Evolutionary conservation across 78 protist species (phyloP), one percentile per base, ranked within the genome.

Genomic region (Dictyostelium capitatum): DNA sequence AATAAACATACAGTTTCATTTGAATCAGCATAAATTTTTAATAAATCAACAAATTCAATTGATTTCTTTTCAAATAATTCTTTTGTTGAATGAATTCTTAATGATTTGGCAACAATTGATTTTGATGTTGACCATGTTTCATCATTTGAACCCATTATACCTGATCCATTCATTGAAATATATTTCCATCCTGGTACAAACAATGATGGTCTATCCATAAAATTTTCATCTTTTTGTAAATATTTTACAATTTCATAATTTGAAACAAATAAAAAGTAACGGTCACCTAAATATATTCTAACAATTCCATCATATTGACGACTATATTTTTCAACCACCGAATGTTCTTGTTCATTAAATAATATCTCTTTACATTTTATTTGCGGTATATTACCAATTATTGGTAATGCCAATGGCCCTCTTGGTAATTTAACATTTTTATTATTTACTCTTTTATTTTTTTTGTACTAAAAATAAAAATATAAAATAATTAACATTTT

Each of bases 181-280:
- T 62, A 62, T 23, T 37, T 62, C 70, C 70, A 62, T 11, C 70
- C 70, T 62, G 70, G 70, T 3, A 62, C 70, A 10, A 62, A 62
- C 5, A 25, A 1, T 10, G 70, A 62, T 20, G 70, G 70, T 25
- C 75, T 30, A 0, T 67, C 1, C 3, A 15, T 1, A 11, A 32
- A 32, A 0, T 67, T 67, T 14, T 32, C 75, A 67, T 67, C 48
- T 17, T 67, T 67, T 67, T 67, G 43, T 15, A 32, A 7, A 3
- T 2, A 6, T 17, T 67, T 67, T 32, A 32, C 19, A 32, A 67
- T 32, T 10, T 62, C 70, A 62, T 62, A 62, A 25, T 62, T 62
- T 62, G 70, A 62, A 62, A 62, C 12, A 25, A 62, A 62, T 11
- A 62, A 11, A 67, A 67, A 67, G 12, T 12, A 67, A 12, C 48